phyloP scores from a whole-genome alignment of 2,329 filamentous ascomycete genomes.

The Fusarium succisae region DNA sequence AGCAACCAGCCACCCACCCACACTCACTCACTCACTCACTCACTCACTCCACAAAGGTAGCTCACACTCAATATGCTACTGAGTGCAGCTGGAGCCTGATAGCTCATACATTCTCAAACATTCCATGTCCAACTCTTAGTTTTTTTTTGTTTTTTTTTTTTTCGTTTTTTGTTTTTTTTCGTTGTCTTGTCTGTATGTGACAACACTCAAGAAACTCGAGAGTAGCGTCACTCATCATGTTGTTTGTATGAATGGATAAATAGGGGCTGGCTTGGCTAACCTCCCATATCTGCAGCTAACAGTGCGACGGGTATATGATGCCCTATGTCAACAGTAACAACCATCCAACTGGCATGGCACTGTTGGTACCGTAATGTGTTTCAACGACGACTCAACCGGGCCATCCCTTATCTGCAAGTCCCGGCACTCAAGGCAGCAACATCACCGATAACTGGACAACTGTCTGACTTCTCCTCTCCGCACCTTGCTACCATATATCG shows the following conservation, averaged over 20 bases:
- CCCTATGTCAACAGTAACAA: background rate
- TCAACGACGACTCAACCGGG: background rate
- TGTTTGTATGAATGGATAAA: background rate
- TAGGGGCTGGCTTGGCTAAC: conserved; percentile 5
- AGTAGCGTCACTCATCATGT: background rate
- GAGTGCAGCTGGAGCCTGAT: background rate
- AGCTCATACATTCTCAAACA: background rate
- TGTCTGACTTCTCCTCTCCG: conserved; percentile 10
- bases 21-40: background rate
- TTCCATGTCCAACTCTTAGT: background rate
- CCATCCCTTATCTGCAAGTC: conserved; percentile 3
- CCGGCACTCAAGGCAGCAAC: conserved; percentile 8
- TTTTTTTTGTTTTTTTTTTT: background rate
- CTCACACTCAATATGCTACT: conserved; percentile 1
- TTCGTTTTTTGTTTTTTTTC: background rate
- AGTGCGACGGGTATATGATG: conserved; percentile 1
- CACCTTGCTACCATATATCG: background rate
- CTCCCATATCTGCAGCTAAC: background rate
- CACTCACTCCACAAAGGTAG: conserved; percentile 4
- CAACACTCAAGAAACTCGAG: background rate
- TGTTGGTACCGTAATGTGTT: conserved; percentile 11
- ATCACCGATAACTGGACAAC: conserved; percentile 3
- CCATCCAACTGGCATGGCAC: background rate
- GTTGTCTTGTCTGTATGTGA: background rate
- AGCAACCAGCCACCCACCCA: conserved; percentile 18